These are phyloP conservation scores for Sporothrix protearum DNA, from an alignment of 2,329 filamentous ascomycete species.

Conservation along the genomic window DNA sequence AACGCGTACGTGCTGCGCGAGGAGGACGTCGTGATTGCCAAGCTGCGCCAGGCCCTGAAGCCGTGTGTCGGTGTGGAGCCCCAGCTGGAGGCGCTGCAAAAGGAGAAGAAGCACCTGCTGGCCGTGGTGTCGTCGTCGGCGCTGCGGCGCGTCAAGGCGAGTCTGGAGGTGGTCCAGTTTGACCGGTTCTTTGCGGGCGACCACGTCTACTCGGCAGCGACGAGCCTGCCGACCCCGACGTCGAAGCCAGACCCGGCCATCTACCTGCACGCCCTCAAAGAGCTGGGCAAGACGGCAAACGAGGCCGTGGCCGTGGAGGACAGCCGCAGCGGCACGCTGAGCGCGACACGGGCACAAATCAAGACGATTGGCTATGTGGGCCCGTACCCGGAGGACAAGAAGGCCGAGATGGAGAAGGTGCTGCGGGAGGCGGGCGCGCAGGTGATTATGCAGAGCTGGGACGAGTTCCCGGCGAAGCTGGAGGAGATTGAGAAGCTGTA, in stretches of 20 bases:
- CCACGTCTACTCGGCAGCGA: constrained; percentile 77
- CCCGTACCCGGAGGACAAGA: constrained; percentile 62
- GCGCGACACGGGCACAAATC: constrained; percentile 70
- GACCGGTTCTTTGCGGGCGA: constrained; percentile 73
- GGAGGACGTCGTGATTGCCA: constrained; percentile 78
- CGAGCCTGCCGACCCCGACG: constrained; percentile 72
- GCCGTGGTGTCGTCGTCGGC: constrained; percentile 80
- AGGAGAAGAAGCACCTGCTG: constrained; percentile 63
- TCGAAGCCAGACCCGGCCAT: constrained; percentile 89
- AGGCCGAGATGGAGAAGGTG: constrained; percentile 61
- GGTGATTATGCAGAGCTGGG: constrained; percentile 60
- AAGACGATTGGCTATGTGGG: constrained; percentile 82
- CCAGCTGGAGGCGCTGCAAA: constrained; percentile 61
- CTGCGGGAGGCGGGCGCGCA: constrained; percentile 60
- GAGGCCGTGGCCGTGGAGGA: constrained; percentile 84
- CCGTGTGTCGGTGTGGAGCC: constrained; percentile 67
- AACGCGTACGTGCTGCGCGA: constrained; percentile 72
- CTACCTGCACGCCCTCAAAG: constrained; percentile 73
- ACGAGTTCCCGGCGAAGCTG: constrained; percentile 50
- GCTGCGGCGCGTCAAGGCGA: constrained; percentile 71
- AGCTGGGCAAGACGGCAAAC: constrained; percentile 64
- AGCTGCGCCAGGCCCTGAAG: constrained; percentile 64
- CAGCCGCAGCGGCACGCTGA: constrained; percentile 78
- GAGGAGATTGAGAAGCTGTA: constrained; percentile 45
- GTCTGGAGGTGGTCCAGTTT: constrained; percentile 73